These are phyloP conservation scores for Haplosporangium gracile DNA, from an alignment of 192 early-diverging fungal genomes.

Conservation along the genomic window DNA sequence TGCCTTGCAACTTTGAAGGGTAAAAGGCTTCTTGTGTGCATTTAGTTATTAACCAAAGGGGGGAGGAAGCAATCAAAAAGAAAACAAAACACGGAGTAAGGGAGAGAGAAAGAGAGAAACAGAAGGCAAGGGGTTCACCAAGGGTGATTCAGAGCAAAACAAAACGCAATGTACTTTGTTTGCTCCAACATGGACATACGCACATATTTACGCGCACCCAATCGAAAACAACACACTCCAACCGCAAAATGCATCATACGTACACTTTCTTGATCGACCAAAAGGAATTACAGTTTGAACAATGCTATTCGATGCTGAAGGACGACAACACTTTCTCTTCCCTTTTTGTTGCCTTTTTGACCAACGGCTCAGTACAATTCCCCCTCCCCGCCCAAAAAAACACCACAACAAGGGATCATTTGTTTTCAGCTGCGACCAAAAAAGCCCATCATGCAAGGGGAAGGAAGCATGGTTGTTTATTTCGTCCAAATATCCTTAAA, in stretches of 20 bases:
- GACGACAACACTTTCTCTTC: neutral
- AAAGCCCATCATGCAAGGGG: constrained; percentile 2
- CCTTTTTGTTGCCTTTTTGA: neutral
- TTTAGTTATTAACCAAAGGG: neutral
- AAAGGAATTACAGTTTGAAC: neutral
- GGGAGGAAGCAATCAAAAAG: neutral
- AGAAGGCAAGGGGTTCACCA: neutral
- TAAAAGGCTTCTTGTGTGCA: neutral
- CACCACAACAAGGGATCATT: neutral
- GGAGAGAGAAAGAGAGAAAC: neutral
- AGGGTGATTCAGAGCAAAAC: neutral
- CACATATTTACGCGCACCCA: neutral
- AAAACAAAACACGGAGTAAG: neutral
- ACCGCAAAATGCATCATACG: neutral
- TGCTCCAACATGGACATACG: neutral
- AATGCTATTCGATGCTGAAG: neutral
- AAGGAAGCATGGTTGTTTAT: neutral
- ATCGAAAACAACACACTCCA: neutral
- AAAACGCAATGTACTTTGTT: neutral
- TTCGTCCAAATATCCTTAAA: neutral
- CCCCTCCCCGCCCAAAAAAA: too few species aligned
- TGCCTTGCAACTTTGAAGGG: neutral
- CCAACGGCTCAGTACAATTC: too few species aligned
- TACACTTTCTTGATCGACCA: neutral
- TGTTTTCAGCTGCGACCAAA: neutral